phyloP scores from a whole-genome alignment of 1,284 basidiomycete species.

The Cutaneotrichosporon cavernicola region DNA sequence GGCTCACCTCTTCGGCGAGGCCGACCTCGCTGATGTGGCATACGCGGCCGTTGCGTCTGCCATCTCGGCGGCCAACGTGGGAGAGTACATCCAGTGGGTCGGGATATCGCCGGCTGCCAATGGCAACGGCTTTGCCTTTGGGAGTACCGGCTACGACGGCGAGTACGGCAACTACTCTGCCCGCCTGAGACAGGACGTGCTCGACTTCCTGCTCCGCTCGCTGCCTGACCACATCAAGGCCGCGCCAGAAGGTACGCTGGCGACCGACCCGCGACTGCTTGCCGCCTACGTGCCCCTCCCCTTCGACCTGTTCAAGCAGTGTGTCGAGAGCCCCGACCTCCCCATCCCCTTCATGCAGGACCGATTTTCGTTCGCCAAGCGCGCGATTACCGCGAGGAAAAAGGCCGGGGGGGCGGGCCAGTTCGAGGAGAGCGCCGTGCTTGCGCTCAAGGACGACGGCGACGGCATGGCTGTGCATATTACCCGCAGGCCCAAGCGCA shows the following conservation, averaged over 20 bases:
- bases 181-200: conserved; percentile 37
- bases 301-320: conserved; percentile 50
- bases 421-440: conserved; percentile 70
- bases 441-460: conserved; percentile 69
- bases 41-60: conserved; percentile 72
- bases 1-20: conserved; percentile 75
- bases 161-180: conserved; percentile 43
- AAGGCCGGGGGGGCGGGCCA: conserved; percentile 60
- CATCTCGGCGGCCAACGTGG: conserved; percentile 68
- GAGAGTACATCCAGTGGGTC: conserved; percentile 72
- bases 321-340: conserved; percentile 43
- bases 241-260: conserved; percentile 11
- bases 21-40: conserved; percentile 73
- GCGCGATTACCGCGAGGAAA: conserved; percentile 76
- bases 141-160: conserved; percentile 27
- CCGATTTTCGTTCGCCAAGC: conserved; percentile 84
- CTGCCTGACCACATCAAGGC: conserved; percentile 63
- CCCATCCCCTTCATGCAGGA: conserved; percentile 65
- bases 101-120: conserved; percentile 31
- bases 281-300: conserved; percentile 51
- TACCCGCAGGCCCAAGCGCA: conserved; percentile 70
- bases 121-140: conserved; percentile 24
- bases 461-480: conserved; percentile 76
- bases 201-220: conserved; percentile 64
- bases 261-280: conserved; percentile 33